Conservation (phyloP, 257 asterid genomes). For the Primulina tabacum region DNA sequence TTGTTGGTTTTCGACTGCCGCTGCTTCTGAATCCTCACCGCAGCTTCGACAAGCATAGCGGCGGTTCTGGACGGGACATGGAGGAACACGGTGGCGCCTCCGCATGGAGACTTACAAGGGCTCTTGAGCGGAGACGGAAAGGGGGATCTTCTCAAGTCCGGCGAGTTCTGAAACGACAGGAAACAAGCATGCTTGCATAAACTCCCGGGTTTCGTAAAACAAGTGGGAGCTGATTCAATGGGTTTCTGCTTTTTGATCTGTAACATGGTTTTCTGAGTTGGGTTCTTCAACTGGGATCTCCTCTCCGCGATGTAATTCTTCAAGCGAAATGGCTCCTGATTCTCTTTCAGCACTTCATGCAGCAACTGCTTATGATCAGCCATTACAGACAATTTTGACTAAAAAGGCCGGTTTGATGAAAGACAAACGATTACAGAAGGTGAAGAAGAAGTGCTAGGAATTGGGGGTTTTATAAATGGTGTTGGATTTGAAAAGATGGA, state of each 20-base stretch:
- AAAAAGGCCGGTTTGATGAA: background rate
- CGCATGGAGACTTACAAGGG: constrained; percentile 42
- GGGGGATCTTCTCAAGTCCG: constrained; percentile 57
- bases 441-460: background rate
- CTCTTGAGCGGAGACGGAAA: constrained; percentile 47
- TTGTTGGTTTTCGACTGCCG: constrained; percentile 36
- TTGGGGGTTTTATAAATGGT: background rate
- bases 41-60: constrained; percentile 71
- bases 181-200: constrained; percentile 62
- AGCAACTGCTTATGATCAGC: constrained; percentile 44
- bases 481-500: background rate
- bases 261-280: constrained; percentile 24
- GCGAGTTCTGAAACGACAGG: constrained; percentile 51
- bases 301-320: constrained; percentile 47
- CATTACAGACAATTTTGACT: background rate
- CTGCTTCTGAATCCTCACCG: constrained; percentile 71
- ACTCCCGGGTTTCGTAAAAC: constrained; percentile 25
- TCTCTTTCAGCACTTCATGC: constrained; percentile 70
- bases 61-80: constrained; percentile 69
- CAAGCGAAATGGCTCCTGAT: constrained; percentile 79
- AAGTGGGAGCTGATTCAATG: background rate
- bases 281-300: constrained; percentile 39
- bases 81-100: constrained; percentile 39
- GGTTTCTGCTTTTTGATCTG: constrained; percentile 38
- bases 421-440: background rate